phyloP scores from a whole-genome alignment of 1,284 basidiomycete species.

The Cryptococcus deneoformans region DNA sequence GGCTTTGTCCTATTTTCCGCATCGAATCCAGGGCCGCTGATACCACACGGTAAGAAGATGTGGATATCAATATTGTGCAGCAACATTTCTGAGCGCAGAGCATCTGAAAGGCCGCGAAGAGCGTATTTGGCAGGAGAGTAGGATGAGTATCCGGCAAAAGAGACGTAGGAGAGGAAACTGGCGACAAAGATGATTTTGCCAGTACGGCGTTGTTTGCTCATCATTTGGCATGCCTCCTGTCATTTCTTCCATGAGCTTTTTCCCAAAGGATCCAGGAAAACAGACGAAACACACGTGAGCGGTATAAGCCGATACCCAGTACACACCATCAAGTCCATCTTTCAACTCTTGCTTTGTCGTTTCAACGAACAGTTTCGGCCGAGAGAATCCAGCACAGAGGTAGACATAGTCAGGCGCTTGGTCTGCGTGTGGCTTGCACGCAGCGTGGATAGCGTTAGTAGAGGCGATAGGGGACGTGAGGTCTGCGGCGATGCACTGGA shows the following conservation, averaged over 20 bases:
- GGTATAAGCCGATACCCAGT: slow-evolving; percentile 64
- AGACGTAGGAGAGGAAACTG: slow-evolving; percentile 77
- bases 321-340: slow-evolving; percentile 54
- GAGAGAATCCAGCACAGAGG: slow-evolving; percentile 68
- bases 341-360: slow-evolving; percentile 60
- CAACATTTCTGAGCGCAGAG: slow-evolving; percentile 74
- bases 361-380: slow-evolving; percentile 71
- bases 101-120: slow-evolving; percentile 83
- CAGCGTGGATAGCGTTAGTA: slow-evolving; percentile 60
- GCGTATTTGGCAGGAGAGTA: slow-evolving; percentile 91
- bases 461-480: slow-evolving; percentile 57
- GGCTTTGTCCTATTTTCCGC: slow-evolving; percentile 83
- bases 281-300: slow-evolving; percentile 60
- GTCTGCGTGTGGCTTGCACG: slow-evolving; percentile 57
- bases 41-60: slow-evolving; percentile 83
- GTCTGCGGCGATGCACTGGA: slow-evolving; percentile 63
- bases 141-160: slow-evolving; percentile 76
- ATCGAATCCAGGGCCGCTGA: slow-evolving; percentile 75
- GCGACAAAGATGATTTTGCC: slow-evolving; percentile 77
- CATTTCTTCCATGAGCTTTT: not conserved
- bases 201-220: slow-evolving; percentile 60
- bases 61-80: slow-evolving; percentile 71
- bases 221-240: slow-evolving; percentile 67
- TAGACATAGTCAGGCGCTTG: slow-evolving; percentile 69
- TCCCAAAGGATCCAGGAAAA: not conserved